phyloP scores from a whole-genome alignment of 805 yeast genomes.

The Hanseniaspora lachancei region DNA sequence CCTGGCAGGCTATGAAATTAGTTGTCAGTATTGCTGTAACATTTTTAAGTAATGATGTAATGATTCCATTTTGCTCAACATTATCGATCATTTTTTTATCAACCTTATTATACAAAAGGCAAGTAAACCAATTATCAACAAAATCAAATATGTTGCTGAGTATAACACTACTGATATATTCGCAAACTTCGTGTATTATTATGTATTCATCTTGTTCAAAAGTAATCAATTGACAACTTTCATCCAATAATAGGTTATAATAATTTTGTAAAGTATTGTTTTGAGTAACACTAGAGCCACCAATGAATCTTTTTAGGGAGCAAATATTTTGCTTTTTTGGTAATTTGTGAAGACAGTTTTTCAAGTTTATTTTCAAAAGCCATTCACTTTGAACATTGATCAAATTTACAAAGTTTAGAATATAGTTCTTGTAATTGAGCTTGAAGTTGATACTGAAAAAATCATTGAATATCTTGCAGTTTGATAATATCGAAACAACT shows the following conservation, averaged over 20 bases:
- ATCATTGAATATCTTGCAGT: neutral
- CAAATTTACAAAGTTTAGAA: neutral
- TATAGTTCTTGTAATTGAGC: neutral
- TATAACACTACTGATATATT: neutral
- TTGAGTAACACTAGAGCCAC: neutral
- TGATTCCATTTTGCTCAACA: neutral
- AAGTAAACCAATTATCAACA: slow-evolving; percentile 1
- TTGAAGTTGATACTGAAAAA: slow-evolving; percentile 1
- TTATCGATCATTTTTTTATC: neutral
- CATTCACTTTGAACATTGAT: slow-evolving; percentile 6
- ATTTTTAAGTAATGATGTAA: neutral
- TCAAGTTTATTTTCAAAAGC: slow-evolving; percentile 9
- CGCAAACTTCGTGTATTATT: slow-evolving; percentile 1
- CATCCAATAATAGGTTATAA: neutral
- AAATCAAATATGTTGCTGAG: slow-evolving; percentile 1
- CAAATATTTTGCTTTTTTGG: slow-evolving; percentile 5
- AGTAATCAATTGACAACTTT: neutral
- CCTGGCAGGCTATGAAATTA: slow-evolving; percentile 7
- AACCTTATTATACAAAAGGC: neutral
- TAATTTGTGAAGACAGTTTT: slow-evolving; percentile 7
- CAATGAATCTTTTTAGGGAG: slow-evolving; percentile 5
- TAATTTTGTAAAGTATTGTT: neutral
- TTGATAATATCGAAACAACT: neutral
- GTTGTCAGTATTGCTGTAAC: neutral
- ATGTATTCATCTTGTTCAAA: slow-evolving; percentile 2